Conservation (phyloP, 2,329 filamentous ascomycete genomes). For the Parascedosporium putredinis region DNA sequence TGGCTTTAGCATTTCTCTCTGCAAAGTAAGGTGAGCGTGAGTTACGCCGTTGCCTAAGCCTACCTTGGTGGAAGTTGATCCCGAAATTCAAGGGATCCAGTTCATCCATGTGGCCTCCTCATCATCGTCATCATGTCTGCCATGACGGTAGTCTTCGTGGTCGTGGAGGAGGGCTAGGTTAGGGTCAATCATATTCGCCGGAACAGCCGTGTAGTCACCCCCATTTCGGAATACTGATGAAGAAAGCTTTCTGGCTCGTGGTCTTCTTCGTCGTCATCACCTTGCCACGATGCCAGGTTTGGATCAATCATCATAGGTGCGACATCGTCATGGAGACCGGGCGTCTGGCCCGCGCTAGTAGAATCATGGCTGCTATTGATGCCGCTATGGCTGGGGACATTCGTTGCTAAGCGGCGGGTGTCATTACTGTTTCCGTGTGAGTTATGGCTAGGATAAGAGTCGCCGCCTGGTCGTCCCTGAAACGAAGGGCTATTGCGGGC, state of each 20-base stretch:
- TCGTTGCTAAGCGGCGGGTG: background rate
- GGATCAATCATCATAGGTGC: slow-evolving; percentile 7
- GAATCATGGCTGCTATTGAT: background rate
- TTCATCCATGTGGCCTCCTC: slow-evolving; percentile 6
- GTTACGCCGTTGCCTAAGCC: slow-evolving; percentile 2
- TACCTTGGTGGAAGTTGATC: slow-evolving; percentile 5
- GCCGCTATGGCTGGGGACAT: background rate
- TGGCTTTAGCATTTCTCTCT: slow-evolving; percentile 10
- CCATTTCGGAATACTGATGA: slow-evolving; percentile 8
- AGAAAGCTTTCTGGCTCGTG: slow-evolving; percentile 8
- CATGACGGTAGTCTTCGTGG: slow-evolving; percentile 3
- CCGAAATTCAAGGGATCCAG: slow-evolving; percentile 4
- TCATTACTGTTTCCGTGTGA: background rate
- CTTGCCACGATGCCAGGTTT: slow-evolving; percentile 5
- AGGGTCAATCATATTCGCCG: slow-evolving; percentile 6
- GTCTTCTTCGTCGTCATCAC: background rate
- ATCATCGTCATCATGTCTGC: slow-evolving; percentile 3
- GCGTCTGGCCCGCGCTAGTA: background rate
- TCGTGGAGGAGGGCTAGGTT: slow-evolving; percentile 5
- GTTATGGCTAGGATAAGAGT: background rate
- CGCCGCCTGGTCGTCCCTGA: background rate
- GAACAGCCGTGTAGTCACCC: slow-evolving; percentile 2
- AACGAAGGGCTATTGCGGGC: background rate
- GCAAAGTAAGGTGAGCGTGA: slow-evolving; percentile 24
- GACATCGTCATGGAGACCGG: background rate